These are phyloP conservation scores for Rhodamnia rubescens DNA, from an alignment of 345 rosid genomes.

Conservation along the genomic window DNA sequence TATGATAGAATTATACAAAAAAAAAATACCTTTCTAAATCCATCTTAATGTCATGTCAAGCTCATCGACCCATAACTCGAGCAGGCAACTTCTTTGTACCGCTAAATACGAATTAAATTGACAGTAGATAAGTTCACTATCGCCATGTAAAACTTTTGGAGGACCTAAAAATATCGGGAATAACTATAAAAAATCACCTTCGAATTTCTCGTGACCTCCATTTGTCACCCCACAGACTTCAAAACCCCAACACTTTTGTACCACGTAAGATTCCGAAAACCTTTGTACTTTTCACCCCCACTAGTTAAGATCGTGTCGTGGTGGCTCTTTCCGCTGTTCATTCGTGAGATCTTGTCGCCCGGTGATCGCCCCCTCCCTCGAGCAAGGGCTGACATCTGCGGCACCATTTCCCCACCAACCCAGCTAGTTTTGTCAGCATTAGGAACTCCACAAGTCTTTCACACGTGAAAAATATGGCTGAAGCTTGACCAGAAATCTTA, in stretches of 20 bases:
- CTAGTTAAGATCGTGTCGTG: background rate
- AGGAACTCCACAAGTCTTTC: background rate
- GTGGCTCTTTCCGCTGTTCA: background rate
- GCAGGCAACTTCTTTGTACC: background rate
- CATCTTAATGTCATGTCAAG: background rate
- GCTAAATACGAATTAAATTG: background rate
- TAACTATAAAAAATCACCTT: background rate
- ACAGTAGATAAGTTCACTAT: background rate
- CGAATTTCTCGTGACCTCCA: no score
- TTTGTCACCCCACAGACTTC: background rate
- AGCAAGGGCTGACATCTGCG: background rate
- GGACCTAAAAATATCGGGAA: background rate
- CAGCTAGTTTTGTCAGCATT: background rate
- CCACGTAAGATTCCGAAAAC: background rate
- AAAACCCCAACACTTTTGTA: background rate
- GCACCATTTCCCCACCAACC: background rate
- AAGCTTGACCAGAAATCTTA: background rate
- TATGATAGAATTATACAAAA: no score
- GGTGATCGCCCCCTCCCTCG: background rate
- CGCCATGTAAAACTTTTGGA: background rate
- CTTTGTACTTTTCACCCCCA: background rate
- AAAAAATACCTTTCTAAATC: background rate
- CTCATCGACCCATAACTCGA: background rate
- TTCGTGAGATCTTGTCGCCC: background rate
- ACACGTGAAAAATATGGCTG: background rate